phyloP scores from a whole-genome alignment of 305 asterid species.

The Fraxinus baroniana region DNA sequence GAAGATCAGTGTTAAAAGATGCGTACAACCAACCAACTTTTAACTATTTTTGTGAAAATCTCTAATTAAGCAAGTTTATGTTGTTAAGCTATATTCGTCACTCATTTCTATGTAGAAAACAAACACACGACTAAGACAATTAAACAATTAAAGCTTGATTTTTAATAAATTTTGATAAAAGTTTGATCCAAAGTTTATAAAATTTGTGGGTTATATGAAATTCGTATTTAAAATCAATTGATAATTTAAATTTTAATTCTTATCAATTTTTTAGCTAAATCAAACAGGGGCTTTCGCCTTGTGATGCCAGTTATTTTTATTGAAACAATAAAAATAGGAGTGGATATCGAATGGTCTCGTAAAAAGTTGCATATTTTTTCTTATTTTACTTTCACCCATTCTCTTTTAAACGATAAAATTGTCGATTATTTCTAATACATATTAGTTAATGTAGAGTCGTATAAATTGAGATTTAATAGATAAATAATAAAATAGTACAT shows the following conservation, averaged over 20 bases:
- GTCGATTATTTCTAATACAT: background rate
- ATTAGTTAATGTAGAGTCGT: background rate
- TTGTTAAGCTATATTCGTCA: background rate
- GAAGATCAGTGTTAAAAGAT: conserved; percentile 30
- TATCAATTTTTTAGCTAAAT: no score
- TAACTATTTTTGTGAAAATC: conserved; percentile 29
- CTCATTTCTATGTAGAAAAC: background rate
- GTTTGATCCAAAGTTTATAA: no score
- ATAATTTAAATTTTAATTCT: no score
- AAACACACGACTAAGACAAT: conserved; percentile 7
- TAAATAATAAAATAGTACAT: no score
- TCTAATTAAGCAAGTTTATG: background rate
- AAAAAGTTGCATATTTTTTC: background rate
- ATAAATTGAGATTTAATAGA: background rate
- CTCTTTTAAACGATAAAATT: no score
- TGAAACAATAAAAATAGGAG: background rate
- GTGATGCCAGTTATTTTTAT: background rate
- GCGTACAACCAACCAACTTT: conserved; percentile 24
- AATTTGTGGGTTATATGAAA: background rate
- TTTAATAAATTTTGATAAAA: background rate
- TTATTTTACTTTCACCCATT: no score
- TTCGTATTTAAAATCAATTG: background rate
- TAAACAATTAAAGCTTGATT: conserved; percentile 20
- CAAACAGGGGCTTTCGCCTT: background rate
- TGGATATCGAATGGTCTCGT: background rate